Base-by-base conservation (phyloP, 2,329 filamentous ascomycete species). In the Fusarium setosum region DNA sequence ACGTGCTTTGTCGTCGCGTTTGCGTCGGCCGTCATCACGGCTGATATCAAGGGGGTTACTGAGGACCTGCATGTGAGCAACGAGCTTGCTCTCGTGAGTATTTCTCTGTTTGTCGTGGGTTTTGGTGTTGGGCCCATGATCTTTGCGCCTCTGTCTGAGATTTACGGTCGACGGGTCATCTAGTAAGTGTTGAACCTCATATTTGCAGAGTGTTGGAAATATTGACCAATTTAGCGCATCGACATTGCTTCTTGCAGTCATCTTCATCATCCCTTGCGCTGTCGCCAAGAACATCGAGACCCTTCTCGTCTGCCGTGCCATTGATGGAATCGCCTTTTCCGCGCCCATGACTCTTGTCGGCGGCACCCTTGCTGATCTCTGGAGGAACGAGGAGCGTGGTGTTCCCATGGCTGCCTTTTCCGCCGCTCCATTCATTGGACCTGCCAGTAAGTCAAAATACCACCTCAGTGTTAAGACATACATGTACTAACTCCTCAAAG, bases 361-460 rank as follows among this genome's bases (percentile, higher is more conserved):
- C 40, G 93, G 93, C 9, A 95, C 92, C 1, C 79, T 96, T 6
- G 91, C 92, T 11, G 93, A 96, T 79, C 77, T 96, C n/a, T 96
- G 92, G 92, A 88, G 81, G 59, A 92, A 90, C 49, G 92, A 96
- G 74, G 92, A 96, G 78, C 86, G 93, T 52, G 93, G 92, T 72
- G 90, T 96, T 2, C 92, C 93, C 17, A 96, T 96, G 92, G 92
- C 92, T 4, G 91, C 91, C 15, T 96, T 96, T 76, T 91, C 87
- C 12, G 92, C 92, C 3, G 92, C 92, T 1, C 93, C 93, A 0
- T 96, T 96, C 74, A 84, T 95, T 41, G 93, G 93, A 0, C 93
- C 93, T 47, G 92, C 91, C 2, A 89, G 82, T 83, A 75, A 63
- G 80, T 75, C 10, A 2, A 3, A 55, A 17, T 4, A 38, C n/a